Evolutionary conservation across 1,139 yeast species (phyloP).

Genomic region (Suhomyces anneliseae): DNA sequence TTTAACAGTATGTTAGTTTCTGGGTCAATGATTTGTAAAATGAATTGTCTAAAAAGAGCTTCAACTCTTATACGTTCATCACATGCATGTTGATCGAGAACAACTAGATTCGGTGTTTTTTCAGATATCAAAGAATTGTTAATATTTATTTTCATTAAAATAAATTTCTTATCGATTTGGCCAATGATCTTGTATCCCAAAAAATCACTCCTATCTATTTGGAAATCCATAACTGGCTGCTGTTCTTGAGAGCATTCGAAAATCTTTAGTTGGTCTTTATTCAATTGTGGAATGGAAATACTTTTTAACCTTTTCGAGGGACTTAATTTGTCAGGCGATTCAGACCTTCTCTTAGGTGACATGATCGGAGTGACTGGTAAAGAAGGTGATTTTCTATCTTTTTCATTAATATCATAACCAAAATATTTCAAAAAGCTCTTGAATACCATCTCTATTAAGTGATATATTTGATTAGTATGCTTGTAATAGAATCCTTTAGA

Average conservation of each 20-base stretch:
- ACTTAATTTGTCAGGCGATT: background rate
- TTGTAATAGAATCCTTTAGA: slow-evolving; percentile 2
- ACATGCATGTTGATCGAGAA: slow-evolving; percentile 77
- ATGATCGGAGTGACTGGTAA: background rate
- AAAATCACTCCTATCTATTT: background rate
- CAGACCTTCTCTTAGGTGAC: background rate
- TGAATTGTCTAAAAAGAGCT: slow-evolving; percentile 32
- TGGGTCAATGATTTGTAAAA: slow-evolving; percentile 18
- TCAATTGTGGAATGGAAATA: background rate
- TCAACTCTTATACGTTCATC: slow-evolving; percentile 71
- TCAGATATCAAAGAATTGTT: background rate
- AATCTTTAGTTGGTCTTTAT: background rate
- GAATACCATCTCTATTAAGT: slow-evolving; percentile 30
- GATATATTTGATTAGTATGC: slow-evolving; percentile 6
- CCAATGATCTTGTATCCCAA: slow-evolving; percentile 20
- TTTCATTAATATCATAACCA: background rate
- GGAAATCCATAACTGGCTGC: background rate
- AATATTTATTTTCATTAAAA: slow-evolving; percentile 35
- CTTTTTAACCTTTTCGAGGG: background rate
- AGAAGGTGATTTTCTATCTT: background rate
- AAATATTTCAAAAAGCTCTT: slow-evolving; percentile 23
- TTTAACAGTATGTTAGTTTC: slow-evolving; percentile 14
- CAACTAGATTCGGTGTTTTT: slow-evolving; percentile 24
- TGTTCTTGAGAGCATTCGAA: background rate
- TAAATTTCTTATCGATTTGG: slow-evolving; percentile 64